Base-by-base conservation (phyloP, 345 rosid species). In the Cardamine occulta region DNA sequence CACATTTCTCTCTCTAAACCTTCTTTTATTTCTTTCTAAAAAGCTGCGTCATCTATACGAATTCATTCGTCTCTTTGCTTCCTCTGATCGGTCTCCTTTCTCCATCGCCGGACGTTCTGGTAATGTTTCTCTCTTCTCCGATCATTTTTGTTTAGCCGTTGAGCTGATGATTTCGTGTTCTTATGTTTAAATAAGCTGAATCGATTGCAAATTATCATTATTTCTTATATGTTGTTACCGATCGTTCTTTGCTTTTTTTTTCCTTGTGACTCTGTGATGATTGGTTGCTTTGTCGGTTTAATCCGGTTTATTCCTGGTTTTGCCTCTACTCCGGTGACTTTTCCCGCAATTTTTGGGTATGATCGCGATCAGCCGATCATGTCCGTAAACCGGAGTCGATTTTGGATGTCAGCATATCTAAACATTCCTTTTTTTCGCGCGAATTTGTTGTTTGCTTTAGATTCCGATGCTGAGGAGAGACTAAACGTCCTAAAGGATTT, bases 1-100 rank as follows among this genome's bases (percentile, higher is more conserved):
- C 53, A 18, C 63, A 34, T 24, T 45, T 74, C 73, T 75, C 63
- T 75, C 68, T 67, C 68, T 28, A 75, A 75, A 75, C 24, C 74
- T 60, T 58, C 23, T 26, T 17, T 8, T 2, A 21, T 17, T 31
- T 31, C 37, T 34, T 18, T 71, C 34, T 34, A 4, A 24, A 56
- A 76, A 55, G 66, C 40, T 63, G 75, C 66, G 75, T 76, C 53
- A 44, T 70, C 59, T 63, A 0, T 69, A 62, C 80, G 65, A 69
- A 42, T 52, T 21, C 68, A 18, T 77, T 37, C 66, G 28, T 47
- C 35, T 77, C 75, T 76, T 68, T 52, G 75, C 37, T 63, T 76
- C 58, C 66, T 35, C 71, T 48, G 66, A 56, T 65, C 67, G 45
- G 6, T 76, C 37, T 39, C 49, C 26, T 40, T n/a, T n/a, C n/a